These are phyloP conservation scores for Thelonectria discophora DNA, from an alignment of 2,329 filamentous ascomycete genomes.

Conservation along the genomic window DNA sequence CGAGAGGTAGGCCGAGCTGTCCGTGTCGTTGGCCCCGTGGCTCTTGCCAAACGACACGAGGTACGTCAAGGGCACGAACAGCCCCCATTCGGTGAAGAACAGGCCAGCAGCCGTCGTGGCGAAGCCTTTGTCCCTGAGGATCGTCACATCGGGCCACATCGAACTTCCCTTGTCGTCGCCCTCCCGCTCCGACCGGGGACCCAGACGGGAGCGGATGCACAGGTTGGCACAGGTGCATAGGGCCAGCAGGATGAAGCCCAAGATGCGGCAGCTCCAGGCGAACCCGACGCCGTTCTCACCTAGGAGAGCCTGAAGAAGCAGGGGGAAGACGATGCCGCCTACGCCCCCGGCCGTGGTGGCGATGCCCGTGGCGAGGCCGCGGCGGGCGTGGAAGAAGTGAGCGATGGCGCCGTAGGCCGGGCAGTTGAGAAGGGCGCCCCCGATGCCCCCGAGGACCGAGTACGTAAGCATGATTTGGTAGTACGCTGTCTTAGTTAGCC, in stretches of 20 bases:
- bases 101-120: conserved; percentile 68
- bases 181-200: conserved; percentile 44
- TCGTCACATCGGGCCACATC: conserved; percentile 66
- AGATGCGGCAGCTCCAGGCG: conserved; percentile 58
- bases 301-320: conserved; percentile 57
- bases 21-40: conserved; percentile 29
- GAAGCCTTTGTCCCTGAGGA: conserved; percentile 69
- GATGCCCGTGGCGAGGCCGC: conserved; percentile 82
- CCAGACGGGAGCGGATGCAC: conserved; percentile 63
- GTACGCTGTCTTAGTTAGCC: too few species aligned
- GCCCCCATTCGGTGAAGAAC: conserved; percentile 75
- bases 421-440: conserved; percentile 79
- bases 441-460: conserved; percentile 75
- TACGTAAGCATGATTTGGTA: conserved; percentile 85
- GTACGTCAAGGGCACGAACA: conserved; percentile 80
- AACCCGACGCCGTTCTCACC: conserved; percentile 57
- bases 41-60: conserved; percentile 75
- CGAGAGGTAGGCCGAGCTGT: conserved; percentile 76
- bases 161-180: conserved; percentile 42
- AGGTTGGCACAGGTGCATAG: conserved; percentile 58
- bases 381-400: conserved; percentile 79
- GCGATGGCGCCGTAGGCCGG: conserved; percentile 78
- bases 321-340: conserved; percentile 72
- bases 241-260: conserved; percentile 59
- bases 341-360: conserved; percentile 77